Evolutionary conservation across 2,329 filamentous ascomycete species (phyloP).

Genomic region (Alternaria dauci): DNA sequence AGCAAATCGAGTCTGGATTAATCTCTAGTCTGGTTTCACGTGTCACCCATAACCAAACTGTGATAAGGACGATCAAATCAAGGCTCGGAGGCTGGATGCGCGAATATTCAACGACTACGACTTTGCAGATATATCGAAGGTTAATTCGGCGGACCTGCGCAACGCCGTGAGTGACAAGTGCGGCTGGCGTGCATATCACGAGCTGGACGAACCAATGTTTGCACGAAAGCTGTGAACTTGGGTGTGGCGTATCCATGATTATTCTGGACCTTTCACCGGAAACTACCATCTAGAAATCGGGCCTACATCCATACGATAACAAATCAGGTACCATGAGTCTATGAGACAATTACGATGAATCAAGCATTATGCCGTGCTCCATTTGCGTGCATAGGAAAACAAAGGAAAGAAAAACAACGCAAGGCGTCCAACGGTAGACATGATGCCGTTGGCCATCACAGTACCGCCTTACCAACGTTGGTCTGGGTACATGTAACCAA

Average conservation of each 20-base stretch:
- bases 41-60: background rate
- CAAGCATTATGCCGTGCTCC: background rate
- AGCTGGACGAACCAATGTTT: background rate
- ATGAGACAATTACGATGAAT: background rate
- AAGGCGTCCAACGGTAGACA: background rate
- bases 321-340: background rate
- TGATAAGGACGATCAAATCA: background rate
- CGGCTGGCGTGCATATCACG: background rate
- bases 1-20: background rate
- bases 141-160: background rate
- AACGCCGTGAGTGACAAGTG: background rate
- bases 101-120: slow-evolving; percentile 1
- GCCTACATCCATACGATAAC: background rate
- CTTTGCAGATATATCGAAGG: background rate
- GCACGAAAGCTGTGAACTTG: background rate
- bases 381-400: background rate
- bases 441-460: background rate
- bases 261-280: background rate
- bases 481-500: background rate
- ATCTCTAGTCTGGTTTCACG: slow-evolving; percentile 1
- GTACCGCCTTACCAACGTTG: background rate
- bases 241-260: background rate
- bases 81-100: background rate
- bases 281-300: background rate
- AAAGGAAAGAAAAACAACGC: background rate